Evolutionary conservation across 2,329 filamentous ascomycete species (phyloP), one percentile per base, ranked within the genome.

Genomic region (Reticulascus tulasneorum): DNA sequence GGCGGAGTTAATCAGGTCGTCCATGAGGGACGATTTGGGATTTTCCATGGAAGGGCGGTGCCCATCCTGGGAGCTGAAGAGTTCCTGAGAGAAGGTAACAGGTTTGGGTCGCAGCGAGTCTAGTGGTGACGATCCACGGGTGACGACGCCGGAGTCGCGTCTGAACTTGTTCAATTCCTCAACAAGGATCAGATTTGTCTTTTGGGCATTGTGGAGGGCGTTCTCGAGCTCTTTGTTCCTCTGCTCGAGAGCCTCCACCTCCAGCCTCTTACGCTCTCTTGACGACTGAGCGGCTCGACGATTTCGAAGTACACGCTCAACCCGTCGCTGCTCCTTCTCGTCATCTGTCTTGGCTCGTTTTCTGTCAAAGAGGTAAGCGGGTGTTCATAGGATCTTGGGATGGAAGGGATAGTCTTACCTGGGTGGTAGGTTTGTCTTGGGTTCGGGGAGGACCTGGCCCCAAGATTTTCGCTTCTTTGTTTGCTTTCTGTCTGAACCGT

Each of bases 311-410:
- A 98, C 93, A 45, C 93, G 87, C 71, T 98, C 93, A 37, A 97
- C 94, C 44, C 93, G 86, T 28, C 93, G 85, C 64, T 98, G 93
- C 66, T 97, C 93, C 69, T 98, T 98, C 66, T 98, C 93, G 55
- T 96, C 93, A 54, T 94, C 91, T 4, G 93, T 98, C 77, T 97
- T 98, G 52, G 93, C 93, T 45, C 93, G 88, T 79, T 98, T 98
- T 49, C 86, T 88, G 45, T 0, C 26, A 37, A 7, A 41, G 33
- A 8, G 33, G 48, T 60, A 54, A 60, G 51, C 37, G 30, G n/a
- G 27, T 20, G 19, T 29, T 22, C n/a, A 9, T 40, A 32, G 37
- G 19, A 2, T 8, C 8, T 11, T 11, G 9, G 7, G 7, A 10
- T 47, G 45, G 15, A 17, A 19, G 24, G 44, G 28, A 4, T 12